phyloP scores from a whole-genome alignment of 2,329 filamentous ascomycete species.

The Parasarocladium wereldwijsianum region DNA sequence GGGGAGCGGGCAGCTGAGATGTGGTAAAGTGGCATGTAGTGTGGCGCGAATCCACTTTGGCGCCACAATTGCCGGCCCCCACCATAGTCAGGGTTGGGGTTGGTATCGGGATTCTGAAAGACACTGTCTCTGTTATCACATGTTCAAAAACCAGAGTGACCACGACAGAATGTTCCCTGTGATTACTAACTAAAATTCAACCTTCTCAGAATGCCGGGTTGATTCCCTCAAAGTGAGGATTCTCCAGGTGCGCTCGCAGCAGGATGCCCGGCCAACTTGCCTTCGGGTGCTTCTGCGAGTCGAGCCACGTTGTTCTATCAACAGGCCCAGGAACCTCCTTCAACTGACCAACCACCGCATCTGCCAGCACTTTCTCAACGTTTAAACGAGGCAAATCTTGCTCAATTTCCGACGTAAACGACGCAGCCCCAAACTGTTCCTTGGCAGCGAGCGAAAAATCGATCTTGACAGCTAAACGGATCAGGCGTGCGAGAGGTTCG shows the following conservation, averaged over 20 bases:
- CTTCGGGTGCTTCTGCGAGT: constrained; percentile 13
- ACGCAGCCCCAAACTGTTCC: constrained; percentile 2
- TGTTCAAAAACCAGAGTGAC: no score
- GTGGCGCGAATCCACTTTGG: constrained; percentile 19
- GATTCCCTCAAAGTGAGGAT: constrained; percentile 12
- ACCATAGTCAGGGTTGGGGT: no score
- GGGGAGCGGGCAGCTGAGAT: constrained; percentile 19
- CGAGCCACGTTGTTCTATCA: constrained; percentile 12
- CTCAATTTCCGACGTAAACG: constrained; percentile 9
- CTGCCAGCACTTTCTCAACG: constrained; percentile 11
- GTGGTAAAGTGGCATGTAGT: constrained; percentile 27
- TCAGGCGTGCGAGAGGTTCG: constrained; percentile 15
- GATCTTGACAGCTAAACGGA: constrained; percentile 16
- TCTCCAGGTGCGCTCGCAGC: constrained; percentile 14
- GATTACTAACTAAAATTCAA: no score
- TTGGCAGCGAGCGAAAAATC: constrained; percentile 14
- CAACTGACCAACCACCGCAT: constrained; percentile 15
- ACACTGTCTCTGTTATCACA: no score
- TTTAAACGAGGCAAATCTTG: constrained; percentile 11
- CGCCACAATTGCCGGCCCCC: constrained; percentile 10
- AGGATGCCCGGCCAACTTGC: constrained; percentile 18
- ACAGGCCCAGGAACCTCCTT: constrained; percentile 8
- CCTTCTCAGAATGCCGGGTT: constrained; percentile 14
- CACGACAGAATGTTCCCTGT: no score
- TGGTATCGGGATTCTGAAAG: no score